Percentiles rank a stretch among this genome's conserved stretches.
phyloP scores from a whole-genome alignment of 805 yeast genomes.

The Teunomyces pallodes region DNA sequence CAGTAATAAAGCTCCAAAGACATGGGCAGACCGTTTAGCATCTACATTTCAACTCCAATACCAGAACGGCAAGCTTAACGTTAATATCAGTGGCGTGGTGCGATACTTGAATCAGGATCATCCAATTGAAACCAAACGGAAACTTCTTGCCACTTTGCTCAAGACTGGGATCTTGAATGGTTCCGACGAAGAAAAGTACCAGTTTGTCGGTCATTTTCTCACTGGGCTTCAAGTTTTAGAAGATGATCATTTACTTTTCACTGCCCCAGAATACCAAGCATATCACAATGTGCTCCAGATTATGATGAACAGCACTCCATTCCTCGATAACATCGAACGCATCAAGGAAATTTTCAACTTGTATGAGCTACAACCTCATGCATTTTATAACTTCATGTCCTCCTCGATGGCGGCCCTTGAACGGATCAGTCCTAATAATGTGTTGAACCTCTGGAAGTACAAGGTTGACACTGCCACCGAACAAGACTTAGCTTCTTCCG shows the following conservation, averaged over 20 bases:
- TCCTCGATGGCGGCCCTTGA: slow-evolving; percentile 14
- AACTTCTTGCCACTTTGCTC: slow-evolving; percentile 13
- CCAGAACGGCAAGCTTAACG: slow-evolving; percentile 6
- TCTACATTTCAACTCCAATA: slow-evolving; percentile 21
- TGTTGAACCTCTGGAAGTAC: slow-evolving; percentile 20
- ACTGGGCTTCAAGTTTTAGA: slow-evolving; percentile 12
- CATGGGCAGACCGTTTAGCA: slow-evolving; percentile 26
- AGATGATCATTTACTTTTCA: slow-evolving; percentile 21
- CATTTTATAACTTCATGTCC: slow-evolving; percentile 15
- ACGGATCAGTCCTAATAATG: slow-evolving; percentile 13
- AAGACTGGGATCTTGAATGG: slow-evolving; percentile 19
- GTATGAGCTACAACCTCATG: background rate
- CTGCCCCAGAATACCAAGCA: slow-evolving; percentile 12
- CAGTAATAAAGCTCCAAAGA: background rate
- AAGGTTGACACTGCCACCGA: slow-evolving; percentile 11
- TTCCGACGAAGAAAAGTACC: slow-evolving; percentile 10
- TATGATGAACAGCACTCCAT: slow-evolving; percentile 12
- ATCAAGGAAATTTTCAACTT: slow-evolving; percentile 6
- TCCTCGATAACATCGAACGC: slow-evolving; percentile 11
- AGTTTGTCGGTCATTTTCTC: slow-evolving; percentile 15
- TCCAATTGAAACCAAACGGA: slow-evolving; percentile 17
- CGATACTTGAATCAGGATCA: slow-evolving; percentile 14
- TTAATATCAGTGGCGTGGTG: slow-evolving; percentile 12
- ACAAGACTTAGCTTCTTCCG: background rate
- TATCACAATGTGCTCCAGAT: slow-evolving; percentile 19